phyloP scores from a whole-genome alignment of 805 yeast genomes.

The Lipomyces orientalis region DNA sequence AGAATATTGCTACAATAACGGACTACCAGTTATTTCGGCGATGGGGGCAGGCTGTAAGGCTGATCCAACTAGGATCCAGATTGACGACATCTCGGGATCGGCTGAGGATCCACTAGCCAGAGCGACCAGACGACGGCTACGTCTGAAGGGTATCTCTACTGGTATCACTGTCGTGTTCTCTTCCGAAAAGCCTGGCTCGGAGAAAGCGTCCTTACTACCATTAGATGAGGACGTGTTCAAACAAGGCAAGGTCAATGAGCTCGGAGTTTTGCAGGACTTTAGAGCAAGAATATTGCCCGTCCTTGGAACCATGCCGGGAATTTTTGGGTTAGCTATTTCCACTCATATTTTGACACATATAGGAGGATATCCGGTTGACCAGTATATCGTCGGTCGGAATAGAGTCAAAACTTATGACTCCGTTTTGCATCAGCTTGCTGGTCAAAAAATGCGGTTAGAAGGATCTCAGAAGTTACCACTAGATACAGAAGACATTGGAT shows the following conservation, averaged over 20 bases:
- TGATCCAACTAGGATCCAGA: constrained; percentile 88
- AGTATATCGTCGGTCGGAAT: constrained; percentile 88
- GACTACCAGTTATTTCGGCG: constrained; percentile 77
- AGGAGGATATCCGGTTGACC: constrained; percentile 72
- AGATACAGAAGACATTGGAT: constrained; percentile 70
- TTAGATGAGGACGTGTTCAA: constrained; percentile 79
- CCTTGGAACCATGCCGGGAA: constrained; percentile 94
- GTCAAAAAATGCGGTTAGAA: constrained; percentile 83
- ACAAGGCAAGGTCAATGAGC: constrained; percentile 83
- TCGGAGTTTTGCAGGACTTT: constrained; percentile 85
- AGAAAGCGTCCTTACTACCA: constrained; percentile 86
- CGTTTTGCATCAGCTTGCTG: constrained; percentile 79
- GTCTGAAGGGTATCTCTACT: constrained; percentile 72
- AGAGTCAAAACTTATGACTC: constrained; percentile 85
- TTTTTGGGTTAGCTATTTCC: constrained; percentile 90
- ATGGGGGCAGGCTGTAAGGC: constrained; percentile 98
- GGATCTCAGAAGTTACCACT: constrained; percentile 70
- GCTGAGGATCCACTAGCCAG: constrained; percentile 94
- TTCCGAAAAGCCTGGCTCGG: constrained; percentile 95
- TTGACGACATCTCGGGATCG: constrained; percentile 86
- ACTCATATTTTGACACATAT: constrained; percentile 78
- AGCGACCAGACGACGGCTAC: constrained; percentile 81
- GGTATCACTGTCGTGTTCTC: constrained; percentile 90
- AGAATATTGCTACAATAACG: constrained; percentile 66
- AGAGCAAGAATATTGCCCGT: constrained; percentile 95